Base-by-base conservation (phyloP, 768 basidiomycete species). In the Strobilomyces confusus region DNA sequence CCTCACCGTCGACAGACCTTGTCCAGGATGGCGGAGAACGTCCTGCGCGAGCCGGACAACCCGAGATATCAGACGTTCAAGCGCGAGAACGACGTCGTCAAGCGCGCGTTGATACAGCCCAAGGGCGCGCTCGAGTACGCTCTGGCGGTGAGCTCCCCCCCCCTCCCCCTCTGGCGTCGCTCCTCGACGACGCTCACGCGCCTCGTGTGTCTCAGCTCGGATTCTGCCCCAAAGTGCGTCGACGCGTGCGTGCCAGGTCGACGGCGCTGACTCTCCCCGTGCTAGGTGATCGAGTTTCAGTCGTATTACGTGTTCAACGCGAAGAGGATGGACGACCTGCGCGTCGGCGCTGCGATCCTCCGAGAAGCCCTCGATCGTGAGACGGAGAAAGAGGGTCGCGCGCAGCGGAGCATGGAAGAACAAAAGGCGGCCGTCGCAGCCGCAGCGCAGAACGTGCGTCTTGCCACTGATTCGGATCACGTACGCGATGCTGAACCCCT, bases 81-180 rank as follows among this genome's bases (percentile, higher is more conserved):
- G 70, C 75, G 80, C 7, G 90, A 87, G 14, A 93, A 93, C 60
- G 67, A 64, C 30, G 72, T 72, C 20, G 87, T 92, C 73, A 79
- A 87, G 71, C 75, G 78, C 15, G 71, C 81, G 55, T 65, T 92
- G 29, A 77, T 93, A 15, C 79, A 89, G 37, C 82, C 82, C 14
- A 81, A 86, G 73, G 69, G 90, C 3, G 77, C 87, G 0, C 71
- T 93, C 36, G 90, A 93, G 66, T 92, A 87, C 72, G 89, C 87
- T 1, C 75, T 89, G 38, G 87, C 80, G 62, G 90, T 58, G 41
- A 44, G 52, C n/a, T 29, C 17, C 12, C 23, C 6, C 9, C 13
- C n/a, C n/a, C n/a, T n/a, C n/a, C n/a, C n/a, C n/a, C n/a, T n/a
- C n/a, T n/a, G n/a, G n/a, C n/a, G n/a, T n/a, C n/a, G n/a, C n/a